Conservation (phyloP, 2,329 filamentous ascomycete genomes). For the Apiospora rasikravindrae region DNA sequence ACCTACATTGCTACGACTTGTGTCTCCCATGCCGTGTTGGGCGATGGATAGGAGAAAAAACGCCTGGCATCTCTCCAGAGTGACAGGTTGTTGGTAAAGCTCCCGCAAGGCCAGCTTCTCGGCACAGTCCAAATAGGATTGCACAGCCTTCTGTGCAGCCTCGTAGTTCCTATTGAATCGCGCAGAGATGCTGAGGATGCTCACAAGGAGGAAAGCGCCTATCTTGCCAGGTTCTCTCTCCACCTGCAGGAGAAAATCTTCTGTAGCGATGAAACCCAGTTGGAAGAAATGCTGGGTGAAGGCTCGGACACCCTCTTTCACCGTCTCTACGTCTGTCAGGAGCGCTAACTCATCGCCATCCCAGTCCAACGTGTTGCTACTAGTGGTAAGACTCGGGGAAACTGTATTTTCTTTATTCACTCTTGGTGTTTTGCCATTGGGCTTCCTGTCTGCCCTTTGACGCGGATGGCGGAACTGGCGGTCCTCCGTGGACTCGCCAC, state of each 20-base stretch:
- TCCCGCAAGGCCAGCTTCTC: constrained; percentile 53
- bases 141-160: constrained; percentile 53
- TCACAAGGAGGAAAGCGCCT: constrained; percentile 59
- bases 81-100: constrained; percentile 55
- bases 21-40: constrained; percentile 61
- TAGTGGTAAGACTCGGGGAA: constrained; percentile 31
- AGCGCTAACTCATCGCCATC: constrained; percentile 55
- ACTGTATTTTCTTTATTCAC: constrained; percentile 35
- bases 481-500: constrained; percentile 60
- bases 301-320: constrained; percentile 57
- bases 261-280: constrained; percentile 63
- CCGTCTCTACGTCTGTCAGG: constrained; percentile 53
- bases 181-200: constrained; percentile 62
- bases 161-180: constrained; percentile 57
- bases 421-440: constrained; percentile 37
- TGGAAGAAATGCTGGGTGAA: constrained; percentile 64
- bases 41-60: constrained; percentile 65
- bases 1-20: constrained; percentile 59
- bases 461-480: constrained; percentile 63
- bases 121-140: constrained; percentile 59
- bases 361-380: constrained; percentile 41
- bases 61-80: constrained; percentile 60
- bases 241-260: constrained; percentile 54
- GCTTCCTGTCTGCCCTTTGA: constrained; percentile 51
- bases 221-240: constrained; percentile 52